These are phyloP conservation scores for Halteria grandinella DNA, from an alignment of 73 alveolate genomes.

Conservation along the genomic window DNA sequence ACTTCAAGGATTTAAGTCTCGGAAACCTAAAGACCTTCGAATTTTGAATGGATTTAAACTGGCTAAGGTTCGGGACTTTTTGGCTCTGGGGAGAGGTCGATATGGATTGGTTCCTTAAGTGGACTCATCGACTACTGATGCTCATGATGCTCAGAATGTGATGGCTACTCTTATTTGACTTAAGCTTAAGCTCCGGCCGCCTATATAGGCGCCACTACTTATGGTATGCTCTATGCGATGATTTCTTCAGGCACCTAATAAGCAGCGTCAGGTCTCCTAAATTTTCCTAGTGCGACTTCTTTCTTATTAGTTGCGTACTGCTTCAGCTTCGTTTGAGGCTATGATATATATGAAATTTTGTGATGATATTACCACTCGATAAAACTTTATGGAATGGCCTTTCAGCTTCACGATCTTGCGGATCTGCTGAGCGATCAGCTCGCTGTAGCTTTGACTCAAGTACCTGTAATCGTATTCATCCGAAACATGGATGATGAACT, in stretches of 20 bases:
- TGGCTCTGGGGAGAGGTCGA: neutral
- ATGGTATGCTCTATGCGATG: neutral
- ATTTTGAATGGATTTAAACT: too few relatives aligned
- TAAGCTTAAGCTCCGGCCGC: neutral
- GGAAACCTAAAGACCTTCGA: too few relatives aligned
- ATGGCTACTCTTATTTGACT: neutral
- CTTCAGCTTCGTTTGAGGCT: constrained; percentile 38
- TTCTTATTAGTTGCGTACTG: constrained; percentile 32
- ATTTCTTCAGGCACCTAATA: constrained; percentile 6
- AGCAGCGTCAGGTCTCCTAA: constrained; percentile 30
- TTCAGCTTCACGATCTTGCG: constrained; percentile 11
- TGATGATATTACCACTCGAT: constrained; percentile 24
- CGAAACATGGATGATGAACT: constrained; percentile 32
- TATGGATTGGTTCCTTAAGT: neutral
- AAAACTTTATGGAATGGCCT: constrained; percentile 7
- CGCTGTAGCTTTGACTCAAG: constrained; percentile 8
- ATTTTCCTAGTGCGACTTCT: constrained; percentile 35
- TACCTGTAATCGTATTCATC: constrained; percentile 50
- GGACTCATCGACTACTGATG: neutral
- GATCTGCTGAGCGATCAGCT: constrained; percentile 7
- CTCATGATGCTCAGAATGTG: neutral
- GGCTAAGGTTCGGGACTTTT: neutral
- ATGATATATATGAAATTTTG: neutral
- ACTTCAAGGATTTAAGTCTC: too few relatives aligned
- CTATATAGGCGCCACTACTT: neutral